Conservation (phyloP, 2,329 filamentous ascomycete genomes). For the Neoarthrinium moseri region DNA sequence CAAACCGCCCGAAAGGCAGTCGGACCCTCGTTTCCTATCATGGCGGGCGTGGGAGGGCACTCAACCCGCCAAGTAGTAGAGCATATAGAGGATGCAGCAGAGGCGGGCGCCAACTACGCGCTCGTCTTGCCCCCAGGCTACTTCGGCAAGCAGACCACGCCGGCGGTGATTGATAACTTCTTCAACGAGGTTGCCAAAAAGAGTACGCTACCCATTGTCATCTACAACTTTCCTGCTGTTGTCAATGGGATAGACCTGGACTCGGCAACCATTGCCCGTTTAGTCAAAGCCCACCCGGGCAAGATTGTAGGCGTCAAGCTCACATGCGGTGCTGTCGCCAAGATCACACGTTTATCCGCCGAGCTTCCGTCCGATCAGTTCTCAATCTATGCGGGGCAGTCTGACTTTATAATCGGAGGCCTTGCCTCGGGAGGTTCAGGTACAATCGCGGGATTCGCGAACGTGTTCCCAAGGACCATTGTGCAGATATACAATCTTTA, state of each 20-base stretch:
- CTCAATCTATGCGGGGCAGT: constrained; percentile 40
- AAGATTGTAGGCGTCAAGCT: constrained; percentile 65
- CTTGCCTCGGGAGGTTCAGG: constrained; percentile 14
- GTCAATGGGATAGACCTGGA: constrained; percentile 56
- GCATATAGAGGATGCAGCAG: constrained; percentile 55
- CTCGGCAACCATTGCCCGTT: constrained; percentile 53
- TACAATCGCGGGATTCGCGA: constrained; percentile 14
- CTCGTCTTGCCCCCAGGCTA: constrained; percentile 71
- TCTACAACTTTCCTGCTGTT: constrained; percentile 64
- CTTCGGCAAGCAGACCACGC: constrained; percentile 64
- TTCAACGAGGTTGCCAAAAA: constrained; percentile 60
- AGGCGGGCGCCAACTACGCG: constrained; percentile 65
- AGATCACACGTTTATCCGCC: constrained; percentile 59
- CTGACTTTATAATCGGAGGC: constrained; percentile 41
- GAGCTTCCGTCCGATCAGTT: constrained; percentile 13
- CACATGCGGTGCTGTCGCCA: constrained; percentile 73
- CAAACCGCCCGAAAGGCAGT: constrained; percentile 50
- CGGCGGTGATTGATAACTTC: constrained; percentile 59
- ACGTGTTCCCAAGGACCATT: constrained; percentile 22
- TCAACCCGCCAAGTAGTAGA: constrained; percentile 63
- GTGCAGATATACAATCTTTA: constrained; percentile 21
- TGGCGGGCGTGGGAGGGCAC: constrained; percentile 63
- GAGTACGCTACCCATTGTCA: constrained; percentile 57
- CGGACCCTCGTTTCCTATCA: constrained; percentile 53
- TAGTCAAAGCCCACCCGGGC: constrained; percentile 60